Evolutionary conservation across 1,284 basidiomycete species (phyloP).

Genomic region (Bondarzewia mesenterica): DNA sequence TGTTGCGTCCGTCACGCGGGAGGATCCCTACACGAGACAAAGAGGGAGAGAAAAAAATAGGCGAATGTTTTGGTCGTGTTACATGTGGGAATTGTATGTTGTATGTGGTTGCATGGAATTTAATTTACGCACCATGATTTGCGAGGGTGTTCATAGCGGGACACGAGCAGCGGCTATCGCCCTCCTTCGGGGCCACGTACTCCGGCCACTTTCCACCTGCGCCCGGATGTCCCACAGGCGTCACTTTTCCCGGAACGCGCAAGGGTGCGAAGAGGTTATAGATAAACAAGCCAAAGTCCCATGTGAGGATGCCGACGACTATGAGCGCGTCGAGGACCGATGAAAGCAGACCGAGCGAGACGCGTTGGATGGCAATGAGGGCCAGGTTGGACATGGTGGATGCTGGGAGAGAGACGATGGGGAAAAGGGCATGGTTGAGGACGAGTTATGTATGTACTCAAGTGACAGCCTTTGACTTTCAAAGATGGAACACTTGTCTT

Average conservation of each 20-base stretch:
- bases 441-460: too few relatives aligned
- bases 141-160: slow-evolving; percentile 70
- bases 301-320: slow-evolving; percentile 2
- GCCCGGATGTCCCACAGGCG: slow-evolving; percentile 48
- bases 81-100: background rate
- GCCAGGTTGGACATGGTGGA: too few relatives aligned
- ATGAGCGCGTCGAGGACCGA: slow-evolving; percentile 4
- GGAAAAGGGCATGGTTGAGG: too few relatives aligned
- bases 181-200: slow-evolving; percentile 44
- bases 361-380: slow-evolving; percentile 8
- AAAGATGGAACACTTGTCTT: too few relatives aligned
- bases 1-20: slow-evolving; percentile 55
- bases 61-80: too few relatives aligned
- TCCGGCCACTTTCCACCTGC: slow-evolving; percentile 64
- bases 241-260: slow-evolving; percentile 41
- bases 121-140: slow-evolving; percentile 52
- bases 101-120: background rate
- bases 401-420: too few relatives aligned
- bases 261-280: slow-evolving; percentile 48
- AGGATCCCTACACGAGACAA: slow-evolving; percentile 48
- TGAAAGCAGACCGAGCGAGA: slow-evolving; percentile 6
- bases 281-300: slow-evolving; percentile 43
- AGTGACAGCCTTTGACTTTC: too few relatives aligned
- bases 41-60: too few relatives aligned
- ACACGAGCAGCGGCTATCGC: slow-evolving; percentile 62